Base-by-base conservation (phyloP, 345 rosid species). In the Populus euphratica region DNA sequence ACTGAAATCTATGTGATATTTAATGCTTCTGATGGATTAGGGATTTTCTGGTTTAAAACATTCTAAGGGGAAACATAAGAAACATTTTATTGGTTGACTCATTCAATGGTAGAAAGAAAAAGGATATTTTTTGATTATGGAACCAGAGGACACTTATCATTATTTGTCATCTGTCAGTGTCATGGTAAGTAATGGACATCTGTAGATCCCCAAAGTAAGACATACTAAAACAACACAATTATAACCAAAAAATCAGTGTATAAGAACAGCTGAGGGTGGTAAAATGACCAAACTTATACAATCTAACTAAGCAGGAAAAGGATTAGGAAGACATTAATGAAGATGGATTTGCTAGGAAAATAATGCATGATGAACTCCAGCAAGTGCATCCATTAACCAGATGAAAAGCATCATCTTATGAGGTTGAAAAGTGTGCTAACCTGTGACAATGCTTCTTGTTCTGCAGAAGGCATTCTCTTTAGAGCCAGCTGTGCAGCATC, bases 381-480 rank as follows among this genome's bases (percentile, higher is more conserved):
- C 29, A 25, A 50, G 59, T 52, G 38, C 64, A 70, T 70, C 31
- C 43, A 65, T 35, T 23, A 4, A 38, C 6, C 11, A 69, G 27
- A 63, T 5, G 35, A 21, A 77, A 68, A 69, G 73, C 5, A 61
- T 31, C 18, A 65, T 43, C 41, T 38, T 61, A 33, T 63, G 39
- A 61, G 7, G 39, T 68, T 33, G 8, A 71, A 41, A 75, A 69
- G 73, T 52, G 62, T 49, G 8, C 81, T 74, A 76, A 96, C 99
- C 98, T 90, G 91, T 76, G 99, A 96, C 81, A 89, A 75, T 67
- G 97, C 98, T 86, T 96, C 99, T 87, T 94, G 87, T 80, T 96
- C 99, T 35, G 97, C 95, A 27, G 94, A 94, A 78, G 92, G 97
- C 99, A 96, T 94, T 90, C 79, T 91, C 88, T 92, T 94, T 56